Evolutionary conservation across 2,329 filamentous ascomycete species (phyloP).

Genomic region (Escovopsis sp.): DNA sequence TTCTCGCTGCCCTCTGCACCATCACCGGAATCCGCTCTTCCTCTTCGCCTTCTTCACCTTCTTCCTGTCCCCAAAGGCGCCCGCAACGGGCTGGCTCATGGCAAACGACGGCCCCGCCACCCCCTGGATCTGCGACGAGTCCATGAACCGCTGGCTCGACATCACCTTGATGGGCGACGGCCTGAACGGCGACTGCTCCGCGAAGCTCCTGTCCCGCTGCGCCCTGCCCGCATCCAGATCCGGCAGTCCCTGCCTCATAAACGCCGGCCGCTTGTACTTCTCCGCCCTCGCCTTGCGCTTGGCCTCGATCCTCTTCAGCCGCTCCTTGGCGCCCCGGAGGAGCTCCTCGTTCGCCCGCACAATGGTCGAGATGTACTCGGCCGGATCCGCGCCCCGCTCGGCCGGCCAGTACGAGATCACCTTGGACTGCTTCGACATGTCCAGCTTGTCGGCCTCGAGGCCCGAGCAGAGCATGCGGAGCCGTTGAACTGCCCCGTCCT

Average conservation of each 20-base stretch:
- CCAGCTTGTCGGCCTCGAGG: slow-evolving; percentile 13
- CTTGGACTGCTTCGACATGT: slow-evolving; percentile 13
- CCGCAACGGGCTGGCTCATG: slow-evolving; percentile 33
- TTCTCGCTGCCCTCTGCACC: too few species aligned
- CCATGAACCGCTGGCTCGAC: slow-evolving; percentile 21
- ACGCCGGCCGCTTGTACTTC: slow-evolving; percentile 18
- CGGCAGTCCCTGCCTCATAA: slow-evolving; percentile 13
- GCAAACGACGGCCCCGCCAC: slow-evolving; percentile 15
- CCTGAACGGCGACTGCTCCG: slow-evolving; percentile 5
- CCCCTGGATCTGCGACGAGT: slow-evolving; percentile 21
- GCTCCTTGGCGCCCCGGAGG: slow-evolving; percentile 20
- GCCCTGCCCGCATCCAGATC: slow-evolving; percentile 1
- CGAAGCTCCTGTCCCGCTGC: slow-evolving; percentile 3
- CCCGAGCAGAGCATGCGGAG: slow-evolving; percentile 20
- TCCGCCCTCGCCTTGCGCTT: slow-evolving; percentile 20
- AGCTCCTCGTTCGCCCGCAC: slow-evolving; percentile 20
- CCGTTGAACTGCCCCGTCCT: slow-evolving; percentile 19
- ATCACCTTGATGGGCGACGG: slow-evolving; percentile 14
- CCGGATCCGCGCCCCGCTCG: slow-evolving; percentile 19
- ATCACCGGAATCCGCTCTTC: slow-evolving; percentile 26
- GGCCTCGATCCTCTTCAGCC: slow-evolving; percentile 18
- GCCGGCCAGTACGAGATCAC: slow-evolving; percentile 26
- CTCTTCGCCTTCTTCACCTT: slow-evolving; percentile 29
- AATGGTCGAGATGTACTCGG: slow-evolving; percentile 25
- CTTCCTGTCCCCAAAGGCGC: slow-evolving; percentile 30